Evolutionary conservation across 331 rosid genomes (phyloP), one percentile per base, ranked within the genome.

Genomic region (Quercus tomentella): DNA sequence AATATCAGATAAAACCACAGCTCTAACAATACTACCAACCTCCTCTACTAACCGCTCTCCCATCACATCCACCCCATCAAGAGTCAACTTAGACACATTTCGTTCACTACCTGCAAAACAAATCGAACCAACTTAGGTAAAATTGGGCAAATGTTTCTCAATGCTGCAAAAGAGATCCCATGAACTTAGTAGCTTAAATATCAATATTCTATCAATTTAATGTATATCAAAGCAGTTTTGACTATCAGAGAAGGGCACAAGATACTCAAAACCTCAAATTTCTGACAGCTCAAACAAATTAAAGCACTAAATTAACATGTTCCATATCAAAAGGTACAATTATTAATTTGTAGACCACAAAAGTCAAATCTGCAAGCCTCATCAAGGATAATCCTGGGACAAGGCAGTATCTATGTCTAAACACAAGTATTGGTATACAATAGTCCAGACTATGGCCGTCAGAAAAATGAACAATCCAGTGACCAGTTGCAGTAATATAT

Each of bases 61-160:
- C 99, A 96, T 96, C 55, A 96, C 88, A 74, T 96, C 99, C 76
- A 96, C 98, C n/a, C 99, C 99, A 45, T 96, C 98, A 51, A 96
- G 87, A 26, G 98, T 91, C 83, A 82, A 63, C 76, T 1, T 90
- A 55, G 97, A 90, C 70, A 80, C 97, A 81, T 96, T 96, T 67
- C 94, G 89, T 82, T 89, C 92, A 72, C 99, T 96, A 85, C 99
- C 99, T 96, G 92, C 49, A 67, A 30, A 35, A 81, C 77, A 62
- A 18, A 56, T 73, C 25, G 1, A 78, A 74, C 30, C 74, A 77
- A 79, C 37, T 73, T 26, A 41, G 33, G 56, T 43, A 56, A 69
- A 41, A 67, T 16, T 55, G 45, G 49, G 37, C 70, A 57, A 18
- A 22, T 56, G 35, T 72, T 28, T 23, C 70, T 51, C 33, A 26